Percentiles rank a stretch among this genome's conserved stretches.
Conservation (phyloP, 768 basidiomycete species). For the Boletales sp. region DNA sequence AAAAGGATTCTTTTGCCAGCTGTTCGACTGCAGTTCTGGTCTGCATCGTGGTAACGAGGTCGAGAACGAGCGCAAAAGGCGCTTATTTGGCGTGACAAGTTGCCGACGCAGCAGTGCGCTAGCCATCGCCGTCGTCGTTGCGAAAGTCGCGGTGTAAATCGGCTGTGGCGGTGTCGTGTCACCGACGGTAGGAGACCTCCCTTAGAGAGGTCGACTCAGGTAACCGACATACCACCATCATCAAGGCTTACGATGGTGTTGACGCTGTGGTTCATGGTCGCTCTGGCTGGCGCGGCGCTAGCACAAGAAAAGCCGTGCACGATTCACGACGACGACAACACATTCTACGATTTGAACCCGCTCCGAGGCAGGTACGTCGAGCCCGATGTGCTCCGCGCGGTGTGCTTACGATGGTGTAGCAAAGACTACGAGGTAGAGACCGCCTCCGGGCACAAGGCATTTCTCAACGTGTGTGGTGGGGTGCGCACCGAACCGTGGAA, state of each 20-base stretch:
- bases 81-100: constrained; percentile 35
- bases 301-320: constrained; percentile 60
- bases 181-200: constrained; percentile 12
- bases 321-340: constrained; percentile 41
- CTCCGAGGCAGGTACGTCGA: constrained; percentile 52
- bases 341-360: constrained; percentile 64
- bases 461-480: constrained; percentile 63
- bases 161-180: constrained; percentile 21
- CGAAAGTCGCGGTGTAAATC: constrained; percentile 27
- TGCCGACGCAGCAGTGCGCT: constrained; percentile 62
- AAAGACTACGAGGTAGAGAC: constrained; percentile 60
- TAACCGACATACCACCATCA: constrained; percentile 8
- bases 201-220: constrained; percentile 18
- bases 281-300: constrained; percentile 7
- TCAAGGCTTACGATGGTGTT: constrained; percentile 1
- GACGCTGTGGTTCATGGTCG: not conserved
- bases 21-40: constrained; percentile 22
- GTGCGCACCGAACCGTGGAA: constrained; percentile 59
- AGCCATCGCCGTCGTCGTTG: constrained; percentile 50
- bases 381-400: not conserved
- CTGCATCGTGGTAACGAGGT: constrained; percentile 22
- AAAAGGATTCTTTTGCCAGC: constrained; percentile 45
- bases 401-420: constrained; percentile 35
- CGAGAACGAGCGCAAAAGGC: constrained; percentile 23
- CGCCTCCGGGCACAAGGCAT: constrained; percentile 42